phyloP scores from a whole-genome alignment of 768 basidiomycete genomes.

The Boletus huronensis region DNA sequence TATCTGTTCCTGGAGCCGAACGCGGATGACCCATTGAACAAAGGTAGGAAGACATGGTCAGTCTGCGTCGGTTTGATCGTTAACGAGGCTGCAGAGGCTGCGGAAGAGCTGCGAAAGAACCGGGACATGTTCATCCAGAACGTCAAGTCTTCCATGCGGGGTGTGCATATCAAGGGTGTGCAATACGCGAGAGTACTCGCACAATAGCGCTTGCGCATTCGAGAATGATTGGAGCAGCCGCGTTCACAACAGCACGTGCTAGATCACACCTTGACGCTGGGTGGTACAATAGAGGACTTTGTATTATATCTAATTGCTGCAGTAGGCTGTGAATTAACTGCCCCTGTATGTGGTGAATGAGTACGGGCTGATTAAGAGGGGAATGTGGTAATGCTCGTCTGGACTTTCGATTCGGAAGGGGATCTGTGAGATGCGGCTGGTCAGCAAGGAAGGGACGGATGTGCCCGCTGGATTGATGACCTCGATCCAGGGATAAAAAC shows the following conservation, averaged over 20 bases:
- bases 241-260: background rate
- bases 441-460: slow-evolving; percentile 2
- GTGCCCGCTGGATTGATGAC: slow-evolving; percentile 37
- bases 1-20: slow-evolving; percentile 99
- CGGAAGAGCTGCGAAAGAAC: slow-evolving; percentile 88
- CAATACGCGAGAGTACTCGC: slow-evolving; percentile 73
- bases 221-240: slow-evolving; percentile 7
- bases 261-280: slow-evolving; percentile 1
- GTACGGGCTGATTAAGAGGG: slow-evolving; percentile 87
- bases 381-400: slow-evolving; percentile 85
- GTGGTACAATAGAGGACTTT: slow-evolving; percentile 3
- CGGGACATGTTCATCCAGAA: slow-evolving; percentile 80
- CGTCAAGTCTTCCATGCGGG: slow-evolving; percentile 85
- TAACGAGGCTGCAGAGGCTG: slow-evolving; percentile 68
- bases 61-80: background rate
- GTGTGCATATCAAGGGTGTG: slow-evolving; percentile 71
- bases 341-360: slow-evolving; percentile 92
- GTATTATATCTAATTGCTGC: slow-evolving; percentile 6
- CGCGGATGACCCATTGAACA: slow-evolving; percentile 97
- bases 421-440: slow-evolving; percentile 51
- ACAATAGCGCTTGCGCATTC: slow-evolving; percentile 31
- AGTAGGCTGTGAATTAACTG: slow-evolving; percentile 46
- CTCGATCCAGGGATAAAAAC: slow-evolving; percentile 92
- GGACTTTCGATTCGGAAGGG: slow-evolving; percentile 71
- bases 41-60: slow-evolving; percentile 57